Base-by-base conservation (phyloP, 1,139 yeast species). In the Nakaseomyces sp. region DNA sequence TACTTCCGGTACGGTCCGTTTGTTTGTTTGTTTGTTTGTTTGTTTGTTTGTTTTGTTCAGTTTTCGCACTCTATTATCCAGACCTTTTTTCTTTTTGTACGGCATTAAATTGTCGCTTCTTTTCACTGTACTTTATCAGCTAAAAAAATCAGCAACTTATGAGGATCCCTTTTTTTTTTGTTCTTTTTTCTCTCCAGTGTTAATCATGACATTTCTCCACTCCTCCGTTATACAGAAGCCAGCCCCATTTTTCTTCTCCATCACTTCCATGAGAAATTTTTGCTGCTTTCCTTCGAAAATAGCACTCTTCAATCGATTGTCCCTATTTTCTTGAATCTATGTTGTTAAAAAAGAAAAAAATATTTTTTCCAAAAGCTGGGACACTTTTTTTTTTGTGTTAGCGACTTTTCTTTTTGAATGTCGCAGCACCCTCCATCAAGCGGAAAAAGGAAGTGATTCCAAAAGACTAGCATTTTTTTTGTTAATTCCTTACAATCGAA, bases 201-300 rank as follows among this genome's bases (percentile, higher is more conserved):
- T 30, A 30, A 30, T 30, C 33, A 30, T 30, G 33, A 30, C 33
- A 30, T 30, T 30, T 30, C 33, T 13, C 33, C 19, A 30, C 19
- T 16, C 19, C 18, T 5, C 13, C 15, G 10, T 7, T 6, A n/a
- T 8, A 9, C 24, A 22, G 9, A 22, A 9, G 9, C 6, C 9
- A 7, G 24, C 9, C 6, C 6, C 6, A 22, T 9, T 22, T 2
- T 22, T 22, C 9, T 22, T 22, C 24, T 22, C 24, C 24, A 9
- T 22, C 24, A 7, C 9, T 22, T 9, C 24, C 9, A 6, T 22
- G 24, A 22, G 24, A 22, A 22, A 7, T 22, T 9, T 22, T 22
- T 22, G 24, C 24, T 22, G 24, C 24, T 22, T 22, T 22, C 24
- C 24, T 22, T 2, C 9, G 24, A 22, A n/a, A 6, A 22, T 22